These are phyloP conservation scores for Didymella sp. DNA, from an alignment of 2,329 filamentous ascomycete species.

Conservation along the genomic window DNA sequence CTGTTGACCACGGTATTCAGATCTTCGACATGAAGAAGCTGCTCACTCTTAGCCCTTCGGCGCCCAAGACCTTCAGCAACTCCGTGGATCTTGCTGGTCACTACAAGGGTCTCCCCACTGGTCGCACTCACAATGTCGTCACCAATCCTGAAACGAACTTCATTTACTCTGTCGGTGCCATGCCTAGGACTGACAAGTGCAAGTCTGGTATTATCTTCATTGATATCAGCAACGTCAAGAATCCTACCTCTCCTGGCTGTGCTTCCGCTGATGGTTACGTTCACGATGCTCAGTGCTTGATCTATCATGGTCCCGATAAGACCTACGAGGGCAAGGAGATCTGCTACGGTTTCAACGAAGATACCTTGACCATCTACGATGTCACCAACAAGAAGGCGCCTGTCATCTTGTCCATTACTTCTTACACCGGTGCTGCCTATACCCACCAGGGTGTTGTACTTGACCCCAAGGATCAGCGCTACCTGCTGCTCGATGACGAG, in stretches of 20 bases:
- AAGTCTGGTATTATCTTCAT: constrained; percentile 65
- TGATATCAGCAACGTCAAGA: constrained; percentile 61
- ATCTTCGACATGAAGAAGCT: constrained; percentile 67
- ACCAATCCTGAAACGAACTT: constrained; percentile 48
- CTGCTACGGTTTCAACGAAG: constrained; percentile 65
- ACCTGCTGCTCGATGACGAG: constrained; percentile 50
- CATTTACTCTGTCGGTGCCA: constrained; percentile 49
- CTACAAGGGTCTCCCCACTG: constrained; percentile 45
- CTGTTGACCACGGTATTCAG: constrained; percentile 62
- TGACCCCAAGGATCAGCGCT: constrained; percentile 45
- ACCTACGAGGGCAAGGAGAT: constrained; percentile 60
- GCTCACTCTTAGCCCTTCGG: constrained; percentile 43
- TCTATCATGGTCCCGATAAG: constrained; percentile 61
- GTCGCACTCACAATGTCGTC: constrained; percentile 50
- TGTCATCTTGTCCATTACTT: constrained; percentile 60
- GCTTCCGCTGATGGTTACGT: constrained; percentile 65
- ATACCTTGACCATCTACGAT: constrained; percentile 61
- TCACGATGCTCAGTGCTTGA: constrained; percentile 67
- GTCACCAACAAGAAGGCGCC: constrained; percentile 58
- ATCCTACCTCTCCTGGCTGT: constrained; percentile 62
- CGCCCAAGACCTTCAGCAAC: constrained; percentile 46
- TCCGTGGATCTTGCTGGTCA: constrained; percentile 43
- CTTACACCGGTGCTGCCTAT: constrained; percentile 65
- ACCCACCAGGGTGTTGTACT: constrained; percentile 66
- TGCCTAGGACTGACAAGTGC: constrained; percentile 52